phyloP scores from a whole-genome alignment of 371 early-diverging fungal genomes.

The Furculomyces boomerangus region DNA sequence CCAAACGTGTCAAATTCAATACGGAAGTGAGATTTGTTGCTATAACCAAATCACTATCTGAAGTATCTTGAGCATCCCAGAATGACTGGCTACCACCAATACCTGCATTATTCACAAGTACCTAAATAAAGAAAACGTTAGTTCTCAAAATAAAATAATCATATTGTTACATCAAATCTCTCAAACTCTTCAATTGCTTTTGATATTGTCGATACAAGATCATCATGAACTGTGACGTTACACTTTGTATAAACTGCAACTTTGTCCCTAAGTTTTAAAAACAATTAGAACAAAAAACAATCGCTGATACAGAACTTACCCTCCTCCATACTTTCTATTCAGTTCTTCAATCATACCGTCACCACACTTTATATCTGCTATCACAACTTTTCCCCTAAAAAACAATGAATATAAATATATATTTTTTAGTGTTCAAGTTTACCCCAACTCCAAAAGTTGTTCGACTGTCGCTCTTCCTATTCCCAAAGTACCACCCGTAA shows the following conservation, averaged over 20 bases:
- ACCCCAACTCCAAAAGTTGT: conserved; percentile 27
- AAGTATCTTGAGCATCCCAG: conserved; percentile 14
- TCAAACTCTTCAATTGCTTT: conserved; percentile 34
- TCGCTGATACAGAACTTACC: too few relatives aligned
- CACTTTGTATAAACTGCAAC: conserved; percentile 28
- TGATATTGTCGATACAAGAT: conserved; percentile 27
- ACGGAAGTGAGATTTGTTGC: conserved; percentile 45
- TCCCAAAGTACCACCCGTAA: conserved; percentile 40
- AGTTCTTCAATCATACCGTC: conserved; percentile 20
- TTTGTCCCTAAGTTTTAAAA: neutral
- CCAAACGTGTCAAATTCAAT: conserved; percentile 44
- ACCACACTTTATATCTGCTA: conserved; percentile 36
- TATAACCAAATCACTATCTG: conserved; percentile 25
- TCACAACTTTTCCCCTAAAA: too few relatives aligned
- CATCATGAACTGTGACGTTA: conserved; percentile 33
- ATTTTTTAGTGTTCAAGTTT: too few relatives aligned
- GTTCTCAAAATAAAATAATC: too few relatives aligned
- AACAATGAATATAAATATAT: too few relatives aligned
- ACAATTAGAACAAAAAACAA: too few relatives aligned
- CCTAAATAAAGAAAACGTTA: too few relatives aligned
- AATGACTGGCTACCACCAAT: conserved; percentile 23
- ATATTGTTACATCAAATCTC: conserved; percentile 33
- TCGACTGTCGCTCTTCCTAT: conserved; percentile 34
- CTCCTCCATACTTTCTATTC: conserved; percentile 7
- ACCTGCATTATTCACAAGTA: conserved; percentile 50